Base-by-base conservation (phyloP, 768 basidiomycete species). In the Suillus clintonianus region DNA sequence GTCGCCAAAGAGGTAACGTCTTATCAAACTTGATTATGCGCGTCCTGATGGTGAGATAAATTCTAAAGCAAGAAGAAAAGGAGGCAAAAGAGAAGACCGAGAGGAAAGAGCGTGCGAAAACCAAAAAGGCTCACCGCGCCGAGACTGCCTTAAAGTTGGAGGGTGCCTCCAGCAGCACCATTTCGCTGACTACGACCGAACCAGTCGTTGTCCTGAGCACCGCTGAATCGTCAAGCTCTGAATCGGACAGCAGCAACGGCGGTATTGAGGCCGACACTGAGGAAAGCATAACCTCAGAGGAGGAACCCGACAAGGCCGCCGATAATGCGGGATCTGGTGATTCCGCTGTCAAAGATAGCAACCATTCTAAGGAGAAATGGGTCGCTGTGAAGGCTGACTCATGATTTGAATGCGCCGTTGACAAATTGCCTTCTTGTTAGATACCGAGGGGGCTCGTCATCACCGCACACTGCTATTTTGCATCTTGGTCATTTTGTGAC, bases 211-310 rank as follows among this genome's bases (percentile, higher is more conserved):
- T 65, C 69, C 62, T 59, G 63, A 65, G 67, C 72, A 53, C 79
- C 67, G 68, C 76, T 79, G 65, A 74, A 71, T 58, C 69, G 74
- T 82, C 85, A 30, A 83, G 79, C 65, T 89, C 86, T 48, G 87
- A 87, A 70, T 84, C 84, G 32, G 89, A 89, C 69, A 81, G 74
- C 62, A 85, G 79, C 71, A 87, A 82, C 19, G 86, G 85, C 15
- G 82, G 80, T 22, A 83, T 83, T 59, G 91, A 91, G 63, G 89
- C 88, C 9, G 91, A 92, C 70, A 85, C 85, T 27, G 91, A 92
- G 74, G 89, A 88, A 71, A 90, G 89, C 70, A 78, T 89, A 67
- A 88, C 89, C 4, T 90, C 89, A 39, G 91, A 92, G 69, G 90
- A 83, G 62, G 85, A 91, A 70, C 71, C 73, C 24, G 83, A 87